Base-by-base conservation (phyloP, 139 green algal species). In the Chlorokybus atmophyticus region DNA sequence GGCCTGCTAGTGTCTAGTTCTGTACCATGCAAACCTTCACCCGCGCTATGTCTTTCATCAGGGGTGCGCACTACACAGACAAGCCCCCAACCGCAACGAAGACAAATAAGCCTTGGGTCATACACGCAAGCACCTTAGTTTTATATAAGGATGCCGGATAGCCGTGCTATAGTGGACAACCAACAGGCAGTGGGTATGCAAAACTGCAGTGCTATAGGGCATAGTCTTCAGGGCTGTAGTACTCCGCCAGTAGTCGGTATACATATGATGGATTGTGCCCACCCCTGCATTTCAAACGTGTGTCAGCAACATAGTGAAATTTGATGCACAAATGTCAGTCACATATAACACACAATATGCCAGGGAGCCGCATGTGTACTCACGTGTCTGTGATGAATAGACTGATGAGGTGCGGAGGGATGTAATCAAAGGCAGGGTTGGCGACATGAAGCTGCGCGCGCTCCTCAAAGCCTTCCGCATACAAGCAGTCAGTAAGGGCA, bases 341-440 rank as follows among this genome's bases (percentile, higher is more conserved):
- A 44, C 35, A 44, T 21, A 21, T 10, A 44, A 21, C 10, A 14
- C 35, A 44, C 35, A 10, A 44, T n/a, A n/a, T n/a, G n/a, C n/a
- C n/a, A n/a, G n/a, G n/a, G n/a, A n/a, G n/a, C n/a, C n/a, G n/a
- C n/a, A n/a, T n/a, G n/a, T n/a, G 14, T 44, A 44, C 51, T 8
- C 1, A 70, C 62, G 48, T 55, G 32, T 71, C 63, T 5, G 63
- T 71, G 49, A 71, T 53, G 49, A 71, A 60, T 4, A 97, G 69
- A 51, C 51, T 81, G 71, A 79, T 44, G 1, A 95, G 72, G 51
- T 93, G 73, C 2, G 90, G 87, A 19, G 91, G 83, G 26, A 98
- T 81, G 67, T 94, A 98, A 57, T 98, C 90, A 55, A 84, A 94
- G 3, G 61, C 54, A 0, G 90, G 90, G 53, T 94, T 95, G 49